These are phyloP conservation scores for Apiospora malaysiana DNA, from an alignment of 2,329 filamentous ascomycete species.

Conservation along the genomic window DNA sequence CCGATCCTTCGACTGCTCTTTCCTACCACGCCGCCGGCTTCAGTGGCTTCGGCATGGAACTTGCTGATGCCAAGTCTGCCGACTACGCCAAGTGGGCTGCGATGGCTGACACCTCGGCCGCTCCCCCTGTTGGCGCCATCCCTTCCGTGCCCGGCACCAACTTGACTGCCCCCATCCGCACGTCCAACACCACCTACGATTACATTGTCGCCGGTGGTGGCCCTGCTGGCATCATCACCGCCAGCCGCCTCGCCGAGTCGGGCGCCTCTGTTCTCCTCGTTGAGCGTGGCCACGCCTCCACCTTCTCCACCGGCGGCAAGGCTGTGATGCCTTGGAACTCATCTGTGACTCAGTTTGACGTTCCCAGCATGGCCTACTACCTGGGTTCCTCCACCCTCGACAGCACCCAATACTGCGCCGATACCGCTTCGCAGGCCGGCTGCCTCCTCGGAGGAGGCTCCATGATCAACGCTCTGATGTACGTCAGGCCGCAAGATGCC, in stretches of 20 bases:
- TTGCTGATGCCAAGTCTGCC: constrained; percentile 42
- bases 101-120: constrained; percentile 25
- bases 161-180: constrained; percentile 31
- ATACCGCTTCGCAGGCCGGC: constrained; percentile 42
- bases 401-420: constrained; percentile 41
- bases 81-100: constrained; percentile 37
- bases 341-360: constrained; percentile 39
- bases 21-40: constrained; percentile 49
- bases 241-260: constrained; percentile 44
- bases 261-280: constrained; percentile 45
- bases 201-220: constrained; percentile 47
- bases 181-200: constrained; percentile 44
- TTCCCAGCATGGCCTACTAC: constrained; percentile 37
- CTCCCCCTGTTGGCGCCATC: constrained; percentile 24
- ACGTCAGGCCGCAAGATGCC: constrained; percentile 38
- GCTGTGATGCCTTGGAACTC: constrained; percentile 40
- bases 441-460: constrained; percentile 46
- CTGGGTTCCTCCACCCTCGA: constrained; percentile 29
- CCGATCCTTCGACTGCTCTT: constrained; percentile 41
- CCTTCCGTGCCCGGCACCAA: constrained; percentile 31
- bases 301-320: constrained; percentile 39
- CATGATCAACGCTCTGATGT: constrained; percentile 42
- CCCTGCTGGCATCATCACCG: constrained; percentile 43
- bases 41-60: constrained; percentile 42
- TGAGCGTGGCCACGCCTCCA: constrained; percentile 45